Base-by-base conservation (phyloP, 2,329 filamentous ascomycete genomes). In the Aspergillus phoenicis region DNA sequence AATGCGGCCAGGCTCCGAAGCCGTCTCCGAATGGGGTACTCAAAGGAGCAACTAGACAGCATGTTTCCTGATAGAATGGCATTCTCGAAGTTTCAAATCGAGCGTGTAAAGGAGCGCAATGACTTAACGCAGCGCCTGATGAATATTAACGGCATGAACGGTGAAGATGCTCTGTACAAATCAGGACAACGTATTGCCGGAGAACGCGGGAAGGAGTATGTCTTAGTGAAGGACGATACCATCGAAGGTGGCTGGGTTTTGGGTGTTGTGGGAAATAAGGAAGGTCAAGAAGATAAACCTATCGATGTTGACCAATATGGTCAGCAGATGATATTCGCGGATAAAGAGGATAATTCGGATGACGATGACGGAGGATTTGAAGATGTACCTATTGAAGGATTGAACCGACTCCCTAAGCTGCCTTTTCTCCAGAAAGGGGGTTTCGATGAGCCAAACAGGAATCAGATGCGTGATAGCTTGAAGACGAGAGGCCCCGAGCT, bases 21-120 rank as follows among this genome's bases (percentile, higher is more conserved):
- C 75, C 85, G 95, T 57, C 82, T 99, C 70, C 87, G 95, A 73
- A 97, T 99, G 94, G 95, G 95, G 0, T 86, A 97, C 69, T 96
- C 91, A 59, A 98, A 98, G 76, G 94, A 99, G 66, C 95, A 99
- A 77, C 79, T 99, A 13, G 93, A 98, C 67, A 86, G 84, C 49
- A 99, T 99, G 95, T 99, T 99, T 73, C 94, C 95, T 0, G 90
- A 99, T 74, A 87, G 95, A 26, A 97, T 99, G 93, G 95, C 90
- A 0, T 99, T 99, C 72, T 97, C 93, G 1, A 89, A 85, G 63
- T 99, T 99, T 71, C 95, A 99, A 76, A 97, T 99, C 60, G 95
- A 98, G 73, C 84, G 95, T 60, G 96, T 98, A 10, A 87, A 85
- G 67, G 94, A 99, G 78, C 85, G 96, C 53, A 99, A 99, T 70